These are phyloP conservation scores for Tetrahymena elliotti DNA, from an alignment of 73 alveolate species.

Conservation along the genomic window DNA sequence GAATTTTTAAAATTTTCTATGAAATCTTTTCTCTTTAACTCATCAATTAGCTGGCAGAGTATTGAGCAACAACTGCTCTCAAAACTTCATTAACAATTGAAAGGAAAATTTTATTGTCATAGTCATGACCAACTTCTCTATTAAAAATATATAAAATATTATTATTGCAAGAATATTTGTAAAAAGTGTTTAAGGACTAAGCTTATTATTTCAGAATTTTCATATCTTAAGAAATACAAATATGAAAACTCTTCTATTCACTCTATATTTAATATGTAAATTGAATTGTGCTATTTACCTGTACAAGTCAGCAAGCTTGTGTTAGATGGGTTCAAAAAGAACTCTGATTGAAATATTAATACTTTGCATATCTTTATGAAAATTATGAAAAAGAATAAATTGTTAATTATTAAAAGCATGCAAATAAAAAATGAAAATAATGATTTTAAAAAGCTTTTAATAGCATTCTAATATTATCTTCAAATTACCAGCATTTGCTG, in stretches of 20 bases:
- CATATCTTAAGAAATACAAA: too few species aligned
- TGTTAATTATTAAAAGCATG: constrained; percentile 23
- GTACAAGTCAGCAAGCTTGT: constrained; percentile 71
- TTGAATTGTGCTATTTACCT: constrained; percentile 35
- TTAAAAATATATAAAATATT: background rate
- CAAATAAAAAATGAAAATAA: constrained; percentile 33
- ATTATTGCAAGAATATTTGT: too few species aligned
- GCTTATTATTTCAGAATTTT: too few species aligned
- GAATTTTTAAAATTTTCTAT: constrained; percentile 54
- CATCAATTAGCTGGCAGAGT: constrained; percentile 62
- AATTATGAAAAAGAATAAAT: background rate
- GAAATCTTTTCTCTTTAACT: constrained; percentile 86
- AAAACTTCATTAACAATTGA: constrained; percentile 88
- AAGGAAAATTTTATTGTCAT: constrained; percentile 93
- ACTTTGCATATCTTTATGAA: constrained; percentile 75
- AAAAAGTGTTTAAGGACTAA: too few species aligned
- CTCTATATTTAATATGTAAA: too few species aligned
- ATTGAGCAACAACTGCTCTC: constrained; percentile 78
- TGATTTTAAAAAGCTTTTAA: constrained; percentile 26
- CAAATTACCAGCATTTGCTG: constrained; percentile 68
- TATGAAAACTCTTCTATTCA: background rate
- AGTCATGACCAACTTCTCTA: constrained; percentile 81
- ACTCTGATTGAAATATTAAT: constrained; percentile 85
- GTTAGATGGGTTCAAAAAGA: constrained; percentile 82
- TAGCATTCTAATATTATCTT: background rate